Conservation (phyloP, 345 rosid species). For the Hibiscus tridactylites region DNA sequence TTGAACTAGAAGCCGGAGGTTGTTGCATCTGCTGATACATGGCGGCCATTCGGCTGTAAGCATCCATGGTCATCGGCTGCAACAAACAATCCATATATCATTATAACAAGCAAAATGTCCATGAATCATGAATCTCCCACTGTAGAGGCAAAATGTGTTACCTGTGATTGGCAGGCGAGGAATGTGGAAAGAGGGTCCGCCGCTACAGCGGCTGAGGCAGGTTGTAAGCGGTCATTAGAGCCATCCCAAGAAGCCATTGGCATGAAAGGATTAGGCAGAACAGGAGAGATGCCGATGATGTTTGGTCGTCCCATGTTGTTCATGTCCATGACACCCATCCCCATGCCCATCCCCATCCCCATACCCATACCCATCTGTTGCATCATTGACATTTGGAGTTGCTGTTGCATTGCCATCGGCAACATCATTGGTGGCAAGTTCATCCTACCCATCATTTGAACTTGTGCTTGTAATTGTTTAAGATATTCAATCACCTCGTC, state of each 20-base stretch:
- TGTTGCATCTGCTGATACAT: slow-evolving; percentile 79
- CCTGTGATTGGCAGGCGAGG: slow-evolving; percentile 72
- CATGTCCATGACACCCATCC: slow-evolving; percentile 46
- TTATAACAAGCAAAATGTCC: neutral
- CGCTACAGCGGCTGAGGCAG: slow-evolving; percentile 23
- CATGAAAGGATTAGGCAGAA: slow-evolving; percentile 51
- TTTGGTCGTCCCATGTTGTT: slow-evolving; percentile 42
- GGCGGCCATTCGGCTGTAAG: slow-evolving; percentile 74
- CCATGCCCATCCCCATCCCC: slow-evolving; percentile 46
- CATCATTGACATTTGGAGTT: slow-evolving; percentile 88
- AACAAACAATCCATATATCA: neutral
- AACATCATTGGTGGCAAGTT: slow-evolving; percentile 66
- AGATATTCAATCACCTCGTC: slow-evolving; percentile 94
- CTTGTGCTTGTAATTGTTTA: slow-evolving; percentile 89
- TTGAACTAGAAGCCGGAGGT: slow-evolving; percentile 48
- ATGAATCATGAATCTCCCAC: neutral
- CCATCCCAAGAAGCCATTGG: slow-evolving; percentile 62
- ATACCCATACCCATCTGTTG: slow-evolving; percentile 25
- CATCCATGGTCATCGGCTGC: slow-evolving; percentile 83
- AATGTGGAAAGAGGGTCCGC: slow-evolving; percentile 60
- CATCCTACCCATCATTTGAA: slow-evolving; percentile 74
- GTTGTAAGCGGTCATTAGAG: slow-evolving; percentile 35
- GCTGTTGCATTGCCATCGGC: slow-evolving; percentile 77
- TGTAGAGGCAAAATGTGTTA: slow-evolving; percentile 3
- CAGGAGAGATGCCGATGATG: slow-evolving; percentile 29